These are phyloP conservation scores for Pseudocercospora vitis DNA, from an alignment of 2,329 filamentous ascomycete genomes.

Conservation along the genomic window DNA sequence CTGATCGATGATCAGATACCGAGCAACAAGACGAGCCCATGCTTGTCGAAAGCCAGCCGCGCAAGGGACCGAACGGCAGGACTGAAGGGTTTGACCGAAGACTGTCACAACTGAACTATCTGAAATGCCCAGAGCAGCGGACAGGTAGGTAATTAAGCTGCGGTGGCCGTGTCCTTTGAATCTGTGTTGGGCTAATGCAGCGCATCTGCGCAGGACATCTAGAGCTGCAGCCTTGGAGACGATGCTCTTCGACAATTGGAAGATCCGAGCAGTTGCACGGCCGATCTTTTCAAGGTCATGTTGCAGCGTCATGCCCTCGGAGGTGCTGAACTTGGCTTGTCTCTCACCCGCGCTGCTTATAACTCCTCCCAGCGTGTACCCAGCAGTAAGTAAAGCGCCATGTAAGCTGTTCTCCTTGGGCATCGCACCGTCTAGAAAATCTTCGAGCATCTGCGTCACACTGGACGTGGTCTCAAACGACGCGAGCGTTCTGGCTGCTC, in stretches of 20 bases:
- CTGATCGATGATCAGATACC: conserved; percentile 11
- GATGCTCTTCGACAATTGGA: conserved; percentile 31
- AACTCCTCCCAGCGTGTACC: conserved; percentile 23
- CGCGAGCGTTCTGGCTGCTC: conserved; percentile 69
- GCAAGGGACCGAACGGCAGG: neutral
- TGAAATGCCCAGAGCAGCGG: neutral
- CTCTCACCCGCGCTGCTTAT: too few species aligned
- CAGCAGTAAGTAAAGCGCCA: conserved; percentile 36
- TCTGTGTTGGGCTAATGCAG: neutral
- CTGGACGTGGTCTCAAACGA: conserved; percentile 31
- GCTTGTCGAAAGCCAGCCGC: conserved; percentile 24
- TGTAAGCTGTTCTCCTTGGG: conserved; percentile 36
- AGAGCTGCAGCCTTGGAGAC: conserved; percentile 36
- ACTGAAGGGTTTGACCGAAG: conserved; percentile 2
- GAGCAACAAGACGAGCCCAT: conserved; percentile 21
- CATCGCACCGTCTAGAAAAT: conserved; percentile 14
- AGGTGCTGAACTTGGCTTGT: too few species aligned
- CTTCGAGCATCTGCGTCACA: neutral
- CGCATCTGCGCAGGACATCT: conserved; percentile 14
- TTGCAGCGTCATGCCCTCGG: neutral
- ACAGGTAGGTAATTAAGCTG: neutral
- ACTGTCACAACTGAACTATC: neutral
- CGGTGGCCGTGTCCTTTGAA: neutral
- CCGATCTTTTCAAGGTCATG: neutral
- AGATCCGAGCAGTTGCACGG: conserved; percentile 11